Conservation (phyloP, 139 green algal genomes). For the Haematococcus sp. region DNA sequence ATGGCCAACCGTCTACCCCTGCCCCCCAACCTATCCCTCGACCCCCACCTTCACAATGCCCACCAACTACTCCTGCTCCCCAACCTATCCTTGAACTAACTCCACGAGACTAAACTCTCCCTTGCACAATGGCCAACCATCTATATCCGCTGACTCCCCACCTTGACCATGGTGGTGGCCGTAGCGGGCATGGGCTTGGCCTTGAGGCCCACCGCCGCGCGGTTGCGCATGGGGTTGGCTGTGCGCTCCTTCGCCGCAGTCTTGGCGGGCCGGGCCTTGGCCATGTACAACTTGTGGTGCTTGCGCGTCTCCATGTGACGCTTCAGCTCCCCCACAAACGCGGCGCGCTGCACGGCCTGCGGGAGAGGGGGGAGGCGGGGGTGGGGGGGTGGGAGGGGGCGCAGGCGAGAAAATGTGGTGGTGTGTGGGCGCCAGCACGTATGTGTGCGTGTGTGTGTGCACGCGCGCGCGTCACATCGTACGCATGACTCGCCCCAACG, state of each 20-base stretch:
- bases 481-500: no score
- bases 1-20: no score
- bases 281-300: constrained; percentile 85
- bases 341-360: constrained; percentile 52
- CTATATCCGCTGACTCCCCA: no score
- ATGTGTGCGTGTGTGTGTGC: no score
- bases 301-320: constrained; percentile 59
- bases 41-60: not conserved
- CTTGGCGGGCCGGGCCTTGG: constrained; percentile 37
- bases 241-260: constrained; percentile 13
- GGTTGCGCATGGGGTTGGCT: constrained; percentile 52
- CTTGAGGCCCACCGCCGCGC: constrained; percentile 27
- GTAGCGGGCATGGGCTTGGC: constrained; percentile 90
- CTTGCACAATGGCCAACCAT: no score
- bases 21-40: no score
- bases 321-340: constrained; percentile 72
- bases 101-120: not conserved
- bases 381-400: no score
- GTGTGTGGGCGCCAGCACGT: no score
- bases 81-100: not conserved
- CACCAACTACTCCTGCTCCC: not conserved
- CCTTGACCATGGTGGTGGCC: constrained; percentile 88
- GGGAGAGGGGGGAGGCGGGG: no score
- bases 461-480: no score
- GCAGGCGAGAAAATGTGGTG: no score